Conservation (phyloP, 495 filamentous ascomycete genomes). For the Aspergillus homomorphus region DNA sequence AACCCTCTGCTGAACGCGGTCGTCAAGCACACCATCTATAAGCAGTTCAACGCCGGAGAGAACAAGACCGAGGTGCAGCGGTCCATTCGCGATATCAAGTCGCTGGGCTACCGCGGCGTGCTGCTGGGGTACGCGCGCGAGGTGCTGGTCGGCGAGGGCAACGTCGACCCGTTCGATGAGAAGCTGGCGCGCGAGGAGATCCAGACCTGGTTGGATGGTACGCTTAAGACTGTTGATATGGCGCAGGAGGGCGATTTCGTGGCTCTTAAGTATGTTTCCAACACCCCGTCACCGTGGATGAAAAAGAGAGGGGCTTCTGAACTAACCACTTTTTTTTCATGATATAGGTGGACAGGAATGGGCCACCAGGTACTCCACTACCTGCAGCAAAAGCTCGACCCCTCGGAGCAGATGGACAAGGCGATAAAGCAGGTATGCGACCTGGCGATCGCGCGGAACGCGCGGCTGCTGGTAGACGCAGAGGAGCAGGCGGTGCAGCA, state of each 20-base stretch:
- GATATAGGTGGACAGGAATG: slow-evolving; percentile 78
- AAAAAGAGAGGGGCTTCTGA: too few relatives aligned
- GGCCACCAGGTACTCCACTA: slow-evolving; percentile 68
- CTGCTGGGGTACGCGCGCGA: slow-evolving; percentile 49
- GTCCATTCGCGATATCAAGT: slow-evolving; percentile 42
- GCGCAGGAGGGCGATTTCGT: slow-evolving; percentile 76
- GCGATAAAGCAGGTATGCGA: slow-evolving; percentile 77
- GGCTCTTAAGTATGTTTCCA: slow-evolving; percentile 65
- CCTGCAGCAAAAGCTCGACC: slow-evolving; percentile 55
- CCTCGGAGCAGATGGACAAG: slow-evolving; percentile 58
- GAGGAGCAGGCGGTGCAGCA: slow-evolving; percentile 79
- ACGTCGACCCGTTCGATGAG: slow-evolving; percentile 30
- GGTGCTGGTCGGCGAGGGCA: slow-evolving; percentile 39
- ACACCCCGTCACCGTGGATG: too few relatives aligned
- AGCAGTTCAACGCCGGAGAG: slow-evolving; percentile 51
- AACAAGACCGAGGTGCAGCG: slow-evolving; percentile 46
- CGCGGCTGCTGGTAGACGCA: slow-evolving; percentile 82
- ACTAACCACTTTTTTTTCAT: too few relatives aligned
- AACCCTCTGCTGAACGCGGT: slow-evolving; percentile 45
- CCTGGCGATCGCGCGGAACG: slow-evolving; percentile 64
- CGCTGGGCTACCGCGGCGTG: slow-evolving; percentile 46
- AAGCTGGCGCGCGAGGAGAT: slow-evolving; percentile 56
- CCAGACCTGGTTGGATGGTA: slow-evolving; percentile 68
- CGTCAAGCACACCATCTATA: slow-evolving; percentile 49
- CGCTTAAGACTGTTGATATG: slow-evolving; percentile 72